A percentile compares a stretch with the other conserved stretches of the same genome.
These are phyloP conservation scores for Fremontodendron californicum DNA, from an alignment of 345 rosid genomes.

Conservation along the genomic window DNA sequence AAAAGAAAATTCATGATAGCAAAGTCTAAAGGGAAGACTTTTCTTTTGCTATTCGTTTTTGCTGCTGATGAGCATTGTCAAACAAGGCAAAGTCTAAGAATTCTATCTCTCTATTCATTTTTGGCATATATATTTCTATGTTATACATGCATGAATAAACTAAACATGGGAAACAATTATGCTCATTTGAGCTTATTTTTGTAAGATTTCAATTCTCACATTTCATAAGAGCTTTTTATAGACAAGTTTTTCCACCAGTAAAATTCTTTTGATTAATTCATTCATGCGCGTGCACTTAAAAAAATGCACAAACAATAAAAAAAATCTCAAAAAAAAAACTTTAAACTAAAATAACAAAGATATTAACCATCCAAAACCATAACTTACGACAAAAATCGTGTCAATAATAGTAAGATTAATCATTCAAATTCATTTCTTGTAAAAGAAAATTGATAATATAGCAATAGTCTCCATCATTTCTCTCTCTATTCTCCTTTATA, in stretches of 20 bases:
- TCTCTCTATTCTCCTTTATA: too few species aligned
- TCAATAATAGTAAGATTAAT: neutral
- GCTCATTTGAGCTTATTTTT: too few species aligned
- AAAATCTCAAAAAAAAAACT: neutral
- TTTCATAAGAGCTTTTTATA: neutral
- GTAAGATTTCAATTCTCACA: neutral
- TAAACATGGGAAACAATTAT: too few species aligned
- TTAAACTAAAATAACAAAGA: neutral
- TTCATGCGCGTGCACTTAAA: neutral
- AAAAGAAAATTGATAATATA: neutral
- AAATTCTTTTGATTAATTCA: neutral
- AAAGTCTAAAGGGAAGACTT: too few species aligned
- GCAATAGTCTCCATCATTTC: neutral
- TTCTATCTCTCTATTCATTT: too few species aligned
- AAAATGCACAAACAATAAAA: neutral
- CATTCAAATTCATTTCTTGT: slow-evolving; percentile 5
- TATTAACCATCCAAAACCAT: neutral
- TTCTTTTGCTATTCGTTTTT: too few species aligned
- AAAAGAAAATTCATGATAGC: too few species aligned
- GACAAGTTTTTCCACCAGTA: neutral
- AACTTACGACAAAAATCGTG: neutral
- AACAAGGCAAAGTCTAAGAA: too few species aligned
- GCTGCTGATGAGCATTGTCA: too few species aligned
- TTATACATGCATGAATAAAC: too few species aligned
- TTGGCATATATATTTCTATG: too few species aligned